Conservation (phyloP, 495 filamentous ascomycete species). For the Chlorociboria aeruginascens region DNA sequence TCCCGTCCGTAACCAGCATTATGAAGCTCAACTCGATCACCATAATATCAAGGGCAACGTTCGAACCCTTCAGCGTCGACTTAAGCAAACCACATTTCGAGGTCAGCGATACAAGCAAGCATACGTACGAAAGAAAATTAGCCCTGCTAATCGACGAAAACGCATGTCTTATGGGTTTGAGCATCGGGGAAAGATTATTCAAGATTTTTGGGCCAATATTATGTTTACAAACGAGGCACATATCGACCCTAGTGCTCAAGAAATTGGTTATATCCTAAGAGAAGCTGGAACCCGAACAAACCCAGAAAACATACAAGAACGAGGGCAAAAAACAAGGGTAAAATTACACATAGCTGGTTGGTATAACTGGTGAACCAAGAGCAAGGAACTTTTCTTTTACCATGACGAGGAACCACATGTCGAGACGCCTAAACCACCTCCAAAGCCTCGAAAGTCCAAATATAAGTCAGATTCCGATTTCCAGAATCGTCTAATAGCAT, state of each 20-base stretch:
- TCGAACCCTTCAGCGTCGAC: neutral
- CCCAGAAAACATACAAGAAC: neutral
- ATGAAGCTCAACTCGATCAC: constrained; percentile 1
- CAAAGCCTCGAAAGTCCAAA: constrained; percentile 1
- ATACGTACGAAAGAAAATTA: constrained; percentile 6
- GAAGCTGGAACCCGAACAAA: neutral
- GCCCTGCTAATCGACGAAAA: neutral
- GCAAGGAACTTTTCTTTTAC: constrained; percentile 6
- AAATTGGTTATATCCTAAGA: constrained; percentile 4
- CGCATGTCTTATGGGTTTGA: neutral
- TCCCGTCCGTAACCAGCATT: constrained; percentile 4
- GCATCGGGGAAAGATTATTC: neutral
- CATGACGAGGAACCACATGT: constrained; percentile 2
- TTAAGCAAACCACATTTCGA: neutral
- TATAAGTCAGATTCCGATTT: neutral
- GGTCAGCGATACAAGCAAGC: neutral
- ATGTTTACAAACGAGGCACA: neutral
- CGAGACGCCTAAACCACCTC: neutral
- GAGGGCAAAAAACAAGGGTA: constrained; percentile 1
- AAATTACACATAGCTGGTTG: constrained; percentile 3
- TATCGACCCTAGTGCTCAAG: neutral
- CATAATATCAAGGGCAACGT: neutral
- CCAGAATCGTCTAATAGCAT: neutral
- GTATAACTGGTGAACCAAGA: constrained; percentile 4
- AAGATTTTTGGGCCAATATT: constrained; percentile 1